These are phyloP conservation scores for Candida morakotiae DNA, from an alignment of 805 yeast species.

Conservation along the genomic window DNA sequence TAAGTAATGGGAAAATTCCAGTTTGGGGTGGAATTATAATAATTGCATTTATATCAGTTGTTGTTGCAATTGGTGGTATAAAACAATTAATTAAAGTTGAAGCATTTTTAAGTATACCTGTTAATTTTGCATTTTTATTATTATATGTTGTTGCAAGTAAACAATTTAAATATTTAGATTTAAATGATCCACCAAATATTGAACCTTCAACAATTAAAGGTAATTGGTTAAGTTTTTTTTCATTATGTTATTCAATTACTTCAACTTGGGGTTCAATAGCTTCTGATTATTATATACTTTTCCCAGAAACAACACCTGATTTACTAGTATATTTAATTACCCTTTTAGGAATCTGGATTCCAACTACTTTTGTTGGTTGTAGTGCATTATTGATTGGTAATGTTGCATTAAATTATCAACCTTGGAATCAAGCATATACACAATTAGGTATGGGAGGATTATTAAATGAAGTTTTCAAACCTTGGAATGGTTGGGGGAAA, in stretches of 20 bases:
- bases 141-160: slow-evolving; percentile 60
- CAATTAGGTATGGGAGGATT: slow-evolving; percentile 73
- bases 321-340: slow-evolving; percentile 55
- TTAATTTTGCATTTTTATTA: slow-evolving; percentile 59
- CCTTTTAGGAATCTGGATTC: slow-evolving; percentile 60
- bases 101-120: slow-evolving; percentile 63
- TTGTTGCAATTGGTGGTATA: slow-evolving; percentile 77
- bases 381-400: slow-evolving; percentile 70
- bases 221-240: slow-evolving; percentile 68
- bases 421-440: slow-evolving; percentile 57
- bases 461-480: slow-evolving; percentile 54
- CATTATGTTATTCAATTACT: slow-evolving; percentile 72
- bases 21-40: slow-evolving; percentile 71
- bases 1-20: slow-evolving; percentile 65
- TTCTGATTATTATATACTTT: slow-evolving; percentile 75
- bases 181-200: slow-evolving; percentile 19
- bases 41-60: slow-evolving; percentile 57
- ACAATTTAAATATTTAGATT: slow-evolving; percentile 33
- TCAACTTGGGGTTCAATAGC: slow-evolving; percentile 90
- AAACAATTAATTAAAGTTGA: slow-evolving; percentile 67
- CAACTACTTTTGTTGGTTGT: slow-evolving; percentile 73
- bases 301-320: slow-evolving; percentile 69
- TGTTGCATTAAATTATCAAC: slow-evolving; percentile 52
- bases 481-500: slow-evolving; percentile 80
- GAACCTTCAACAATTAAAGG: slow-evolving; percentile 49